Evolutionary conservation across 768 basidiomycete genomes (phyloP).

Genomic region (Floccularia luteovirens): DNA sequence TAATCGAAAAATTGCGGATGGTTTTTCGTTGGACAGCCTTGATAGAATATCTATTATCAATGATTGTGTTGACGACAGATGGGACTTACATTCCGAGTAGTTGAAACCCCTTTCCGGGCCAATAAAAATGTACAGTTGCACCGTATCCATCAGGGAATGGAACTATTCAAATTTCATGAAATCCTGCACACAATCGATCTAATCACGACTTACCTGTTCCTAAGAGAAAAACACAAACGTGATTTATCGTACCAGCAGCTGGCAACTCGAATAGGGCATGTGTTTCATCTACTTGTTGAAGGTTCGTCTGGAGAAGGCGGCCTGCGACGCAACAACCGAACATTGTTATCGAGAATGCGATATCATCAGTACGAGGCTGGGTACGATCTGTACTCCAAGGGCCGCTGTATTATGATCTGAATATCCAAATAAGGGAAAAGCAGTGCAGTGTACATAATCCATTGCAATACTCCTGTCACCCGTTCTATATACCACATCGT

Average conservation of each 20-base stretch:
- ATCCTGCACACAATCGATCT: not conserved
- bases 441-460: not conserved
- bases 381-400: not conserved
- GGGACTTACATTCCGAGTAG: conserved; percentile 70
- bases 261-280: conserved; percentile 76
- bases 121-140: conserved; percentile 78
- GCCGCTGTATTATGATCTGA: not conserved
- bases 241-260: conserved; percentile 68
- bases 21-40: conserved; percentile 87
- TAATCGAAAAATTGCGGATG: conserved; percentile 82
- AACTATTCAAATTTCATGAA: conserved; percentile 26
- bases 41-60: not conserved
- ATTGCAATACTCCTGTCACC: not conserved
- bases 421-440: not conserved
- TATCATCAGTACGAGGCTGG: not conserved
- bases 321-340: conserved; percentile 79
- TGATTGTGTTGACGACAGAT: not conserved
- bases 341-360: no score
- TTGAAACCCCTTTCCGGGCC: conserved; percentile 85
- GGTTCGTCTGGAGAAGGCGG: conserved; percentile 70
- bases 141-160: conserved; percentile 82
- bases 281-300: conserved; percentile 76
- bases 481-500: not conserved
- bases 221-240: conserved; percentile 77
- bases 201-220: conserved; percentile 51